These are phyloP conservation scores for Aspergillus mulundensis DNA, from an alignment of 495 filamentous ascomycete species.

Conservation along the genomic window DNA sequence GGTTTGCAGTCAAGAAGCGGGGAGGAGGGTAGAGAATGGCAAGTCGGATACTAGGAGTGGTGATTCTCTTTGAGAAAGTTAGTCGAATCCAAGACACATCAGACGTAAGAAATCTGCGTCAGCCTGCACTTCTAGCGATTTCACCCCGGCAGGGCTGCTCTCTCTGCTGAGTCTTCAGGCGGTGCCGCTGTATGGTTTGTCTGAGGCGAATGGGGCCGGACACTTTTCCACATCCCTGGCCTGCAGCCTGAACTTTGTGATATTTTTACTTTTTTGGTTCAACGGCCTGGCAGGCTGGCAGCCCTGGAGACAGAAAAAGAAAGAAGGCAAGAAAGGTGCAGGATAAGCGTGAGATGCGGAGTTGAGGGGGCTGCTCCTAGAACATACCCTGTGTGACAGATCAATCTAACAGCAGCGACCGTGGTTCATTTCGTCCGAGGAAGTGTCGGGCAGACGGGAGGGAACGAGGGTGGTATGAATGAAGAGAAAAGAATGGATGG, in stretches of 20 bases:
- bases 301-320: slow-evolving; percentile 13
- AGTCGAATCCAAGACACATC: neutral
- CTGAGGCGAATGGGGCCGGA: neutral
- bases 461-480: neutral
- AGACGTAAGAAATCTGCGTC: neutral
- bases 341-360: slow-evolving; percentile 9
- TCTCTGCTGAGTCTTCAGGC: neutral
- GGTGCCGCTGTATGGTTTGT: neutral
- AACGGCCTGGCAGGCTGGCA: slow-evolving; percentile 1
- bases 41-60: neutral
- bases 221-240: neutral
- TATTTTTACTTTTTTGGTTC: slow-evolving; percentile 9
- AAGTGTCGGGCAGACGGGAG: neutral
- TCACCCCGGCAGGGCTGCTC: neutral
- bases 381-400: slow-evolving; percentile 23
- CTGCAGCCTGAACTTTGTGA: slow-evolving; percentile 7
- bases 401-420: slow-evolving; percentile 15
- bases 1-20: neutral
- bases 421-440: slow-evolving; percentile 15
- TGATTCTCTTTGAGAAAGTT: neutral
- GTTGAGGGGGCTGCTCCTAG: slow-evolving; percentile 3
- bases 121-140: neutral
- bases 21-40: neutral
- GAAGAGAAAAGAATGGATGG: slow-evolving; percentile 7
- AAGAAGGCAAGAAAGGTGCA: slow-evolving; percentile 8